phyloP scores from a whole-genome alignment of 768 basidiomycete species.

The Paxillus ammoniavirescens region DNA sequence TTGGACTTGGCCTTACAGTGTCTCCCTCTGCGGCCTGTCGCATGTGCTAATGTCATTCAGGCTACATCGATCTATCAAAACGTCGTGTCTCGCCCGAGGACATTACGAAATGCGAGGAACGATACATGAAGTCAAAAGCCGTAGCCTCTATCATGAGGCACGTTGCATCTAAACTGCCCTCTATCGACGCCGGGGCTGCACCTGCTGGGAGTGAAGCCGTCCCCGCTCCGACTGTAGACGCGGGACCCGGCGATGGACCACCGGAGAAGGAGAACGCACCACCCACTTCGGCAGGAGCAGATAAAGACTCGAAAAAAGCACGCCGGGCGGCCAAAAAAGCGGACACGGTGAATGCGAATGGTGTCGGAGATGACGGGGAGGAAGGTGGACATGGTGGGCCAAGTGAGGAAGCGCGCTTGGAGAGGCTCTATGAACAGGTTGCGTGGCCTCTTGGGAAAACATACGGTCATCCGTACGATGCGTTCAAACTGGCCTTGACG shows the following conservation, averaged over 20 bases:
- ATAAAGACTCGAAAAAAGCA: slow-evolving; percentile 49
- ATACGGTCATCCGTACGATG: slow-evolving; percentile 96
- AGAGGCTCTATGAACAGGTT: slow-evolving; percentile 85
- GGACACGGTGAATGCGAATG: slow-evolving; percentile 43
- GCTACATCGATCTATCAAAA: slow-evolving; percentile 99
- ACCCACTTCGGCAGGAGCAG: slow-evolving; percentile 19
- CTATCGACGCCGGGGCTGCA: slow-evolving; percentile 28
- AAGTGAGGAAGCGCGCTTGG: slow-evolving; percentile 78
- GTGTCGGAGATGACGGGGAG: slow-evolving; percentile 40
- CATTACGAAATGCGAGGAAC: slow-evolving; percentile 97
- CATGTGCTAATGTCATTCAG: slow-evolving; percentile 36
- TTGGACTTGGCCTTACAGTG: too few species aligned
- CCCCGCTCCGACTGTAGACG: slow-evolving; percentile 22
- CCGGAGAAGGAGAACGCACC: slow-evolving; percentile 7
- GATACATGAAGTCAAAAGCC: slow-evolving; percentile 96
- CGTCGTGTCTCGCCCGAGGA: slow-evolving; percentile 97
- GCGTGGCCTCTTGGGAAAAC: slow-evolving; percentile 91
- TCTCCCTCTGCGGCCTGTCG: too few species aligned
- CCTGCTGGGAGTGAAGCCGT: slow-evolving; percentile 28
- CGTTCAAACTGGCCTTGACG: slow-evolving; percentile 96
- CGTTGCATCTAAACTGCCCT: slow-evolving; percentile 79
- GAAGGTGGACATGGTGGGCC: slow-evolving; percentile 32
- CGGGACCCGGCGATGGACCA: not conserved
- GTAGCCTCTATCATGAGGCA: slow-evolving; percentile 92
- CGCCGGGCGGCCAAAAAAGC: slow-evolving; percentile 44